Conservation (phyloP, 805 yeast genomes). For the Candida michaelii region DNA sequence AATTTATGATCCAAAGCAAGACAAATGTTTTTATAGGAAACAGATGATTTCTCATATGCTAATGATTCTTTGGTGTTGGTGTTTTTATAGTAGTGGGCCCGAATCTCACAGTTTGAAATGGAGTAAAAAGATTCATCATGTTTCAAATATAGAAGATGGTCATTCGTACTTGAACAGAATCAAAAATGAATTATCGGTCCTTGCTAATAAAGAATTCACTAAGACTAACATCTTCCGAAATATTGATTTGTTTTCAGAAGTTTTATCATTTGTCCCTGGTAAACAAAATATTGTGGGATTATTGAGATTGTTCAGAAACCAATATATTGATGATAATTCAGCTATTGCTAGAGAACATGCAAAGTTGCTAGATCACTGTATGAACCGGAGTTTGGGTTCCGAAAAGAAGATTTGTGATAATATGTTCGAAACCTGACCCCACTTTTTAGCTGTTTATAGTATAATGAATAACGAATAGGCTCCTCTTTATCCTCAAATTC, state of each 20-base stretch:
- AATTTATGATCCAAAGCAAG: slow-evolving; percentile 12
- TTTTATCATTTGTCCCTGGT: slow-evolving; percentile 9
- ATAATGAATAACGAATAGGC: too few relatives aligned
- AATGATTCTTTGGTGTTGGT: slow-evolving; percentile 16
- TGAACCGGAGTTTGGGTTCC: slow-evolving; percentile 14
- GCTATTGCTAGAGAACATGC: slow-evolving; percentile 17
- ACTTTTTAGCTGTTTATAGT: too few relatives aligned
- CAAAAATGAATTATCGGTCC: slow-evolving; percentile 10
- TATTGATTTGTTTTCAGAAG: slow-evolving; percentile 11
- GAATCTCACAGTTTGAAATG: slow-evolving; percentile 11
- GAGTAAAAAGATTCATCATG: slow-evolving; percentile 5
- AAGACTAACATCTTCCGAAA: slow-evolving; percentile 9
- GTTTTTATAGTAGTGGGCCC: slow-evolving; percentile 12
- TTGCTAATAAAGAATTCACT: slow-evolving; percentile 13
- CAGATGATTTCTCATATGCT: slow-evolving; percentile 17
- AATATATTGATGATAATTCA: slow-evolving; percentile 11
- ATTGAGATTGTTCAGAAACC: slow-evolving; percentile 11
- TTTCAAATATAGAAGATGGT: slow-evolving; percentile 14
- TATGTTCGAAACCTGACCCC: slow-evolving; percentile 14
- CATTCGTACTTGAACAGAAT: slow-evolving; percentile 10
- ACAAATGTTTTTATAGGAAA: slow-evolving; percentile 14
- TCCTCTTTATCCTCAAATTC: too few relatives aligned
- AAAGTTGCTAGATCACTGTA: slow-evolving; percentile 14
- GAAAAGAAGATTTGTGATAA: slow-evolving; percentile 8
- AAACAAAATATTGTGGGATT: slow-evolving; percentile 15